phyloP scores from a whole-genome alignment of 2,329 filamentous ascomycete species.

The Cladosporium sp. region DNA sequence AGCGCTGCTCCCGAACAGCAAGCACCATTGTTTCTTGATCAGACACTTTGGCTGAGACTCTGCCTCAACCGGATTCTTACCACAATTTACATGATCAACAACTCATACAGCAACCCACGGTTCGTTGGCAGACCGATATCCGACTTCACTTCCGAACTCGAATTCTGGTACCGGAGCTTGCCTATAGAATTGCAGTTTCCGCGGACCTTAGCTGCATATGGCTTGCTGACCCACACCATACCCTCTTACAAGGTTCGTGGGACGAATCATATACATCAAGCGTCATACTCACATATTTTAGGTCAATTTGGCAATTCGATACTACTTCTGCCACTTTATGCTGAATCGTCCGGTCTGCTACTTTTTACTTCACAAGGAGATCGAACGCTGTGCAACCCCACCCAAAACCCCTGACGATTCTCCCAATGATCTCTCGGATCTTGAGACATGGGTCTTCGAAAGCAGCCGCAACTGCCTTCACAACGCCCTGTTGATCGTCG shows the following conservation, averaged over 20 bases:
- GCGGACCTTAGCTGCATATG: constrained; percentile 11
- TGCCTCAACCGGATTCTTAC: constrained; percentile 13
- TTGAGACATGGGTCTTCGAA: constrained; percentile 14
- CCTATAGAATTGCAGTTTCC: constrained; percentile 13
- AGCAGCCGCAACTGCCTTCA: constrained; percentile 13
- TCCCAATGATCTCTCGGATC: constrained; percentile 6
- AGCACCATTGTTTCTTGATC: constrained; percentile 11
- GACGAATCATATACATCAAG: background rate
- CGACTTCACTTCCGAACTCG: constrained; percentile 11
- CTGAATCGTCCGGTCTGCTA: constrained; percentile 12
- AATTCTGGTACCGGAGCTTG: constrained; percentile 13
- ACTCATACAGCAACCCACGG: constrained; percentile 13
- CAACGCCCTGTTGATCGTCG: constrained; percentile 12
- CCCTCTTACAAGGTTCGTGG: constrained; percentile 11
- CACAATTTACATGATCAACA: constrained; percentile 14
- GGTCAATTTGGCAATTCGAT: constrained; percentile 12
- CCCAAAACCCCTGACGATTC: constrained; percentile 11
- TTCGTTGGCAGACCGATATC: constrained; percentile 11
- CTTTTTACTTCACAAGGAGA: constrained; percentile 13
- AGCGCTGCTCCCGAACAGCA: constrained; percentile 12
- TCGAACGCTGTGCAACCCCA: constrained; percentile 13
- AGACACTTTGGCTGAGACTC: constrained; percentile 11
- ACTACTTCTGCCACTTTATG: constrained; percentile 14
- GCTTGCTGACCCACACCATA: constrained; percentile 10
- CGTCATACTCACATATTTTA: background rate